Conservation (phyloP, 805 yeast genomes). For the Kuraishia borneana region DNA sequence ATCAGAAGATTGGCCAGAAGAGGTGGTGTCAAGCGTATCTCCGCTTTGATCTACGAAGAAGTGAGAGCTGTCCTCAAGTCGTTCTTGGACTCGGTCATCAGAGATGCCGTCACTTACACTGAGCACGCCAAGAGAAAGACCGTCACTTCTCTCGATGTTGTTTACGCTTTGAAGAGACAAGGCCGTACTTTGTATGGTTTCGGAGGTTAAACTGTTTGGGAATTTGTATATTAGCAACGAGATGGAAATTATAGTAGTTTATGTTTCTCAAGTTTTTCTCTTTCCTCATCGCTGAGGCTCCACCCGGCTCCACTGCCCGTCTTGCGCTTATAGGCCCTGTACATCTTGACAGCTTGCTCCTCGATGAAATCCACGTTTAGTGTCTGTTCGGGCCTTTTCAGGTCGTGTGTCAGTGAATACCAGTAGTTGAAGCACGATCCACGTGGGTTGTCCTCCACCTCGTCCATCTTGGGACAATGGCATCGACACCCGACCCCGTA, state of each 20-base stretch:
- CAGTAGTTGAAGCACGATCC: slow-evolving; percentile 42
- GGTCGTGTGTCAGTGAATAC: slow-evolving; percentile 22
- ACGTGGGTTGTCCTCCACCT: slow-evolving; percentile 46
- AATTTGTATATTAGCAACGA: background rate
- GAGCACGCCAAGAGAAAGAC: slow-evolving; percentile 99
- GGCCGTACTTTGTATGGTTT: slow-evolving; percentile 99
- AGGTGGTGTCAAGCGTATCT: slow-evolving; percentile 99
- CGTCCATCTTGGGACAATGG: slow-evolving; percentile 47
- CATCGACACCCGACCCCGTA: slow-evolving; percentile 79
- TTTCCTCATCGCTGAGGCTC: slow-evolving; percentile 13
- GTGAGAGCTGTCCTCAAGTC: slow-evolving; percentile 95
- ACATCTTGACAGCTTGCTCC: slow-evolving; percentile 9
- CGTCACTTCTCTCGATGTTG: slow-evolving; percentile 96
- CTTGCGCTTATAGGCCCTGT: slow-evolving; percentile 12
- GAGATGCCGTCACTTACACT: slow-evolving; percentile 99
- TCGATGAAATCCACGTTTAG: slow-evolving; percentile 20
- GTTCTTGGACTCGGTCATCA: slow-evolving; percentile 92
- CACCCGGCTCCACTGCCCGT: slow-evolving; percentile 13
- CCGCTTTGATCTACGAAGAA: slow-evolving; percentile 97
- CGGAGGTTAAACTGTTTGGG: slow-evolving; percentile 70
- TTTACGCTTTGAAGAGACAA: slow-evolving; percentile 99
- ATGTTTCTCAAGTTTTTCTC: slow-evolving; percentile 2
- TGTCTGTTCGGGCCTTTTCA: slow-evolving; percentile 7
- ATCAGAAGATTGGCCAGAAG: slow-evolving; percentile 99
- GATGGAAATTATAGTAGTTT: background rate